Conservation (phyloP, 352 stramenopile genomes). For the Phytopythium boreale region DNA sequence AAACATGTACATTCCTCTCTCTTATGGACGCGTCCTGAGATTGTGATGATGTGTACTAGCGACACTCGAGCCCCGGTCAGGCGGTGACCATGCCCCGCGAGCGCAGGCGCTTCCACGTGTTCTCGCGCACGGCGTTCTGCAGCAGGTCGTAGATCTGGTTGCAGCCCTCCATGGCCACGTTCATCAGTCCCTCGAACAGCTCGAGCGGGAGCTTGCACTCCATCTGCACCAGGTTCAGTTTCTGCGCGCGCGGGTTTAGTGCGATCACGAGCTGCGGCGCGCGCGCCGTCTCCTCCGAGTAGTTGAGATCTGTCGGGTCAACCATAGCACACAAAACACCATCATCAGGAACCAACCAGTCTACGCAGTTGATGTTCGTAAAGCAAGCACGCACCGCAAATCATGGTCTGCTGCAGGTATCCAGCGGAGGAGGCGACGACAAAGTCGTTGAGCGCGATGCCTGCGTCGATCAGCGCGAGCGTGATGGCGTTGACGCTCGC, state of each 20-base stretch:
- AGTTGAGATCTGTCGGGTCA: conserved; percentile 84
- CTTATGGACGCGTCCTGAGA: not conserved
- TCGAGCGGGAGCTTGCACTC: conserved; percentile 88
- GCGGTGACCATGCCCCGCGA: conserved; percentile 38
- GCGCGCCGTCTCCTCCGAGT: conserved; percentile 85
- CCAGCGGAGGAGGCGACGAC: conserved; percentile 87
- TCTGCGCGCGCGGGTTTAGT: conserved; percentile 84
- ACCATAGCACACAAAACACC: not conserved
- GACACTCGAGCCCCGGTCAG: conserved; percentile 9
- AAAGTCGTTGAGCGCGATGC: conserved; percentile 91
- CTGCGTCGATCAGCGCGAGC: conserved; percentile 88
- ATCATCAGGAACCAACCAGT: not conserved
- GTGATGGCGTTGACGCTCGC: conserved; percentile 90
- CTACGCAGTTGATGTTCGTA: not conserved
- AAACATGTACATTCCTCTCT: not conserved
- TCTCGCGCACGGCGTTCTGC: conserved; percentile 83
- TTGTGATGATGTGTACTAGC: not conserved
- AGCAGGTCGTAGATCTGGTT: conserved; percentile 85
- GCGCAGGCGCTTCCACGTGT: conserved; percentile 78
- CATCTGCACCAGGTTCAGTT: conserved; percentile 88
- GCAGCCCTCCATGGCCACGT: conserved; percentile 72
- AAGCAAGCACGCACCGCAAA: conserved; percentile 56
- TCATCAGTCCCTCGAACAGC: conserved; percentile 86
- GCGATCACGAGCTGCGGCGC: conserved; percentile 86
- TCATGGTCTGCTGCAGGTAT: conserved; percentile 87